These are phyloP conservation scores for Epichloe gansuensis DNA, from an alignment of 2,329 filamentous ascomycete genomes.

Conservation along the genomic window DNA sequence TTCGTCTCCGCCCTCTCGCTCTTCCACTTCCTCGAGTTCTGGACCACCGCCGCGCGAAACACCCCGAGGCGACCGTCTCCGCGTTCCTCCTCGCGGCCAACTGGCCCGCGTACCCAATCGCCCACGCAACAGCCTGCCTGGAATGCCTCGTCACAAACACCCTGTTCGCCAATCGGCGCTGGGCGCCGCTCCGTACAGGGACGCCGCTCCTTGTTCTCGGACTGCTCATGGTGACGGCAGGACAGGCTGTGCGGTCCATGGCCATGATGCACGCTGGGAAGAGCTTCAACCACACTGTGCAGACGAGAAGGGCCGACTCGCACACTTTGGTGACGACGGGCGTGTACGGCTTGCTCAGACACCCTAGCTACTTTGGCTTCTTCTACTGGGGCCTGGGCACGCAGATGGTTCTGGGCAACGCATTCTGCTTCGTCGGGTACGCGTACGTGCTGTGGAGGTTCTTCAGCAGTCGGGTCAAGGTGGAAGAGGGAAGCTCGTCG, in stretches of 20 bases:
- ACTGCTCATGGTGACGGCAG: conserved; percentile 49
- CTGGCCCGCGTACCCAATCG: conserved; percentile 71
- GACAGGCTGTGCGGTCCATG: conserved; percentile 63
- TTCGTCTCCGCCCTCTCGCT: conserved; percentile 58
- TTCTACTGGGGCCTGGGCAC: conserved; percentile 98
- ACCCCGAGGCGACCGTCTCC: conserved; percentile 56
- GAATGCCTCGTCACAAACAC: conserved; percentile 56
- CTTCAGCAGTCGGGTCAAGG: conserved; percentile 60
- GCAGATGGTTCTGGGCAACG: conserved; percentile 80
- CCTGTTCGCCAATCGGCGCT: conserved; percentile 38
- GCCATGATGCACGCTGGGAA: conserved; percentile 84
- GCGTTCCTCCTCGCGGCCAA: conserved; percentile 80
- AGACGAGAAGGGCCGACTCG: conserved; percentile 51
- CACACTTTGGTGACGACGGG: conserved; percentile 78
- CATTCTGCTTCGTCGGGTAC: conserved; percentile 65
- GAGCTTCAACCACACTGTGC: conserved; percentile 85
- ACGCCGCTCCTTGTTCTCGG: conserved; percentile 41
- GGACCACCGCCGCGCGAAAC: conserved; percentile 76
- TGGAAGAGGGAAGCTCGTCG: conserved; percentile 69
- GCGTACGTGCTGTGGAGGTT: conserved; percentile 71
- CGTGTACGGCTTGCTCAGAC: conserved; percentile 63
- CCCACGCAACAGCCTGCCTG: conserved; percentile 60
- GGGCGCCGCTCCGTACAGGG: conserved; percentile 33
- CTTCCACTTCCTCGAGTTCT: conserved; percentile 97
- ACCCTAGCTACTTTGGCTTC: conserved; percentile 95